Conservation (phyloP, 2,329 filamentous ascomycete genomes). For the Aureobasidium uvarum region DNA sequence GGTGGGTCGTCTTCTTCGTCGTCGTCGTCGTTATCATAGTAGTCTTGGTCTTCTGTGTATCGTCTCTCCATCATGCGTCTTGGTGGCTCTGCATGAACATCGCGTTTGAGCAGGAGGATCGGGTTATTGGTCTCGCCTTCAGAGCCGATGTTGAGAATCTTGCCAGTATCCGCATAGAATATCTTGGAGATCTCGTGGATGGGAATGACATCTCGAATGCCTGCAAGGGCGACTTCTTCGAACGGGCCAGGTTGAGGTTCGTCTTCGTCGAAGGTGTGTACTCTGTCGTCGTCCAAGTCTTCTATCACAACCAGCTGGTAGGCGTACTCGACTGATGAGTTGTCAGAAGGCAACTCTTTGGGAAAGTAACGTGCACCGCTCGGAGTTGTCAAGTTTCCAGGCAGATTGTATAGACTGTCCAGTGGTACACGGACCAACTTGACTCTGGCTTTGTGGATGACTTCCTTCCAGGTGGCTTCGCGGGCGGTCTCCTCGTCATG, state of each 20-base stretch:
- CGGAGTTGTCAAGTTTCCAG: conserved; percentile 32
- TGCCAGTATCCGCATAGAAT: conserved; percentile 88
- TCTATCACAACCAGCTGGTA: conserved; percentile 83
- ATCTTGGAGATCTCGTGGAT: conserved; percentile 81
- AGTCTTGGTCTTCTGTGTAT: conserved; percentile 39
- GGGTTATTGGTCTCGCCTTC: conserved; percentile 69
- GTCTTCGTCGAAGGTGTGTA: conserved; percentile 64
- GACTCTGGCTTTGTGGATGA: conserved; percentile 86
- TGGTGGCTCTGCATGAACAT: conserved; percentile 62
- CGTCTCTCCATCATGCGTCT: conserved; percentile 54
- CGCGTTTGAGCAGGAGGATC: conserved; percentile 70
- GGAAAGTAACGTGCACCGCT: conserved; percentile 30
- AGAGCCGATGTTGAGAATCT: conserved; percentile 77
- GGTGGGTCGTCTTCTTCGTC: conserved; percentile 37
- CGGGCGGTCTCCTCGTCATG: conserved; percentile 58
- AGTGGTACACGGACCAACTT: conserved; percentile 72
- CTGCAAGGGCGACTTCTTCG: conserved; percentile 61
- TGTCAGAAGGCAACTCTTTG: conserved; percentile 42
- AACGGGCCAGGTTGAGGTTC: conserved; percentile 57
- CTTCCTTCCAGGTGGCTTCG: conserved; percentile 87
- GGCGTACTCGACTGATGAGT: conserved; percentile 62
- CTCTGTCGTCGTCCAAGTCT: conserved; percentile 70
- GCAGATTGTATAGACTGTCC: conserved; percentile 51
- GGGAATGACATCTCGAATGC: conserved; percentile 65
- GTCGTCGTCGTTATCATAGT: no score